Base-by-base conservation (phyloP, 2,329 filamentous ascomycete genomes). In the Neonectria neomacrospora region DNA sequence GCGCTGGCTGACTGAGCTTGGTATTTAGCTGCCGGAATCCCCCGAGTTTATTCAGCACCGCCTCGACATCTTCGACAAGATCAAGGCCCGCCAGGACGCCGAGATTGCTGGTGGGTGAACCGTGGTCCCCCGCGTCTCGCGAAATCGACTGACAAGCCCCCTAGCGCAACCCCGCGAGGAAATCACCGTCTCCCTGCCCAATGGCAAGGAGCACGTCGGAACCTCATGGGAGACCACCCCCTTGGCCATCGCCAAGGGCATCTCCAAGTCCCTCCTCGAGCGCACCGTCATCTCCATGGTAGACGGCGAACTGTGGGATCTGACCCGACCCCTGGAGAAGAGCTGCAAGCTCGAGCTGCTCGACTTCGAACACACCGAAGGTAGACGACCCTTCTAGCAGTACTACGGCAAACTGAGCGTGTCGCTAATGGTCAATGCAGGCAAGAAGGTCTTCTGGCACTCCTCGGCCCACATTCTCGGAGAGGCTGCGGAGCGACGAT, bases 361-460 rank as follows among this genome's bases (percentile, higher is more conserved):
- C 67, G 90, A 91, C 68, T 99, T 98, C 73, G 90, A 93, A 34
- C 71, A 80, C 56, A 72, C 74, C 16, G 78, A 80, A 70, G 78
- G 76, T 77, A 70, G 11, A 54, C n/a, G 16, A 16, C 23, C 55
- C 26, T 20, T 11, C 1, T 20, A 39, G 7, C 11, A 3, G 22
- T 39, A 20, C n/a, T n/a, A 14, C 14, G 23, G 23, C 9, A 6
- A 37, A n/a, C 10, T 51, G 22, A 11, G 11, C 28, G 11, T 26
- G 16, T 23, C 10, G 14, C 63, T 64, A 41, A 65, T 50, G 48
- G 30, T 18, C 12, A 50, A 20, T 30, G 4, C 57, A 80, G 95
- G 93, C 74, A 94, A 96, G 82, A 93, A 93, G 78, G 95, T 98
- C 60, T 99, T 97, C 82, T 99, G 95, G 95, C 96, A 98, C 80